phyloP scores from a whole-genome alignment of 139 green algal genomes.

The Volvox africanus region DNA sequence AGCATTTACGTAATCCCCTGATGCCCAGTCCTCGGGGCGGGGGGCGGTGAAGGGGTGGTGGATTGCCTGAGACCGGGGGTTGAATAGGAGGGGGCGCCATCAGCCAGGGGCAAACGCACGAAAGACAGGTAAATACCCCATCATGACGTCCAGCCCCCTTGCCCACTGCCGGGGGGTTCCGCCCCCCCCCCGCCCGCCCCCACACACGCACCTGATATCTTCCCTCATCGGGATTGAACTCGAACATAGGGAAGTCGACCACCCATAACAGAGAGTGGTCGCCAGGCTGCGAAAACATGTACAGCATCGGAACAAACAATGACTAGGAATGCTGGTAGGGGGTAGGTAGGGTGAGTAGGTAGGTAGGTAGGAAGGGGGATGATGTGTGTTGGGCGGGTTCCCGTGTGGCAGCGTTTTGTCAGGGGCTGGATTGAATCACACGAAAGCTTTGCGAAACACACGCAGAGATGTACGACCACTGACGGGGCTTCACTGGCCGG shows the following conservation, averaged over 20 bases:
- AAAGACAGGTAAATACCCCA: background rate
- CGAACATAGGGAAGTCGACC: constrained; percentile 98
- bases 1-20: constrained; percentile 43
- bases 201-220: constrained; percentile 52
- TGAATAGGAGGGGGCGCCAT: background rate
- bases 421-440: too few species aligned
- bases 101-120: background rate
- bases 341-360: background rate
- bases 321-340: background rate
- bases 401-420: too few species aligned
- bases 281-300: background rate
- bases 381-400: too few species aligned
- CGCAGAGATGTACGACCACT: too few species aligned
- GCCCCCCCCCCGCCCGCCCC: background rate
- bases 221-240: constrained; percentile 90
- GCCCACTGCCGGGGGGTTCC: background rate
- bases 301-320: too few species aligned
- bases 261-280: constrained; percentile 92
- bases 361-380: too few species aligned
- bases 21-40: constrained; percentile 74
- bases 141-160: too few species aligned
- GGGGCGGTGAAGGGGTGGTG: constrained; percentile 99
- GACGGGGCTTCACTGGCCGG: too few species aligned
- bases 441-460: too few species aligned
- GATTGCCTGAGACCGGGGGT: constrained; percentile 67